These are phyloP conservation scores for Salvia hispanica DNA, from an alignment of 257 asterid genomes.

Conservation along the genomic window DNA sequence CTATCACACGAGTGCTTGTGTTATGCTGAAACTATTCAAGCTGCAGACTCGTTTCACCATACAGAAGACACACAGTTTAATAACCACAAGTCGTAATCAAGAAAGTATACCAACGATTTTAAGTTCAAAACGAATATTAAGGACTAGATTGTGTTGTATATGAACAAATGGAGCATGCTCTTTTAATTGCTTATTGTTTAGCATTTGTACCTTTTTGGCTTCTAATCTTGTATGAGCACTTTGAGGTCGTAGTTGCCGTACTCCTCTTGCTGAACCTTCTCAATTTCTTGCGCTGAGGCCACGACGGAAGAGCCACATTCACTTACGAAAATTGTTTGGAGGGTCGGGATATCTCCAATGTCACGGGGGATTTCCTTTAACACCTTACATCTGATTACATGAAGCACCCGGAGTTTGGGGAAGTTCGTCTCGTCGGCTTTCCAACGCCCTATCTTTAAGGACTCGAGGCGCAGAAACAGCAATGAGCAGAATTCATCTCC, in stretches of 20 bases:
- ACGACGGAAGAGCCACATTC: conserved; percentile 7
- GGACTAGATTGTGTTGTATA: too few species aligned
- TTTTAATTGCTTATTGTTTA: too few species aligned
- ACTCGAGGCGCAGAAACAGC: not conserved
- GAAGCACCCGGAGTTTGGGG: not conserved
- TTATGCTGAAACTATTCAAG: too few species aligned
- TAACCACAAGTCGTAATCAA: too few species aligned
- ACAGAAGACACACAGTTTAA: too few species aligned
- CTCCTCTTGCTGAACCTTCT: conserved; percentile 31
- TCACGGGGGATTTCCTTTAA: not conserved
- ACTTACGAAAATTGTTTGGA: conserved; percentile 29
- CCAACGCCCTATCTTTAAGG: conserved; percentile 21
- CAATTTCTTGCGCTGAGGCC: conserved; percentile 31
- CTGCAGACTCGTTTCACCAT: too few species aligned
- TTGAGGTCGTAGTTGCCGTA: not conserved
- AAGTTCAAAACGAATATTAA: too few species aligned
- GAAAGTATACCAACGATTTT: too few species aligned
- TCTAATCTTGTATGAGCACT: too few species aligned
- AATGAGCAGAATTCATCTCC: not conserved
- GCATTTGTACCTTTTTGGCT: too few species aligned
- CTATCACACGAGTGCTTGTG: too few species aligned
- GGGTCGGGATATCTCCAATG: conserved; percentile 23
- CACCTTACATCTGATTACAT: not conserved
- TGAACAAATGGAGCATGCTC: too few species aligned
- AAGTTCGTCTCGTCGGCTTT: conserved; percentile 21